A percentile compares a stretch with the other conserved stretches of the same genome.
These are phyloP conservation scores for Ophiostoma himal-ulmi DNA, from an alignment of 2,329 filamentous ascomycete genomes.

Conservation along the genomic window DNA sequence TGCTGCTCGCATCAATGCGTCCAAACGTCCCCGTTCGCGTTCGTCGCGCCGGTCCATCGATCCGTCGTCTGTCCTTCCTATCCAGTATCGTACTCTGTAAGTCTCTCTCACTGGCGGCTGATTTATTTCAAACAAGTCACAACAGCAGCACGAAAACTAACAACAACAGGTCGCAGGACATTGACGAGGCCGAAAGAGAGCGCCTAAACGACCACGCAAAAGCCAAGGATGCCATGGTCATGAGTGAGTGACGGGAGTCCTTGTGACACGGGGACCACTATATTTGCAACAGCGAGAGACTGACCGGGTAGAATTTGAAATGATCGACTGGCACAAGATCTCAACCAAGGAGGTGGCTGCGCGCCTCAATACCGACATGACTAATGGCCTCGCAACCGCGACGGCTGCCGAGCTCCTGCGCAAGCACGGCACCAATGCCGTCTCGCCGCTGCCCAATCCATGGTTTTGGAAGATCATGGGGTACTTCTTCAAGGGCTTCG, in stretches of 20 bases:
- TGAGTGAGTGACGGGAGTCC: not conserved
- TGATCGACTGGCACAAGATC: not conserved
- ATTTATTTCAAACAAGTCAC: too few relatives aligned
- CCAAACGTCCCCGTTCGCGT: not conserved
- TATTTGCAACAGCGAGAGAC: not conserved
- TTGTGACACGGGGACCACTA: not conserved
- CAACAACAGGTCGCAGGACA: not conserved
- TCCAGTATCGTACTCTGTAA: not conserved
- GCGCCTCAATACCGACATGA: not conserved
- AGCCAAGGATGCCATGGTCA: not conserved
- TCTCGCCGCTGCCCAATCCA: not conserved
- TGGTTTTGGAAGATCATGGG: conserved; percentile 40
- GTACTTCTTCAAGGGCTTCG: conserved; percentile 76
- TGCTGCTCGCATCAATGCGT: not conserved
- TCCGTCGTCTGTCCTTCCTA: not conserved
- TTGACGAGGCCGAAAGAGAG: not conserved
- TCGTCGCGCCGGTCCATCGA: not conserved
- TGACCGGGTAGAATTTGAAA: not conserved
- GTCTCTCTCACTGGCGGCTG: not conserved
- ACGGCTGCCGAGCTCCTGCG: not conserved
- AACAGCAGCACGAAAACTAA: not conserved
- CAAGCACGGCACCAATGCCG: not conserved
- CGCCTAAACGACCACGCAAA: not conserved
- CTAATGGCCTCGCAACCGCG: not conserved
- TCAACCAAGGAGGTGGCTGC: not conserved